These are phyloP conservation scores for Brassica cretica DNA, from an alignment of 345 rosid species.

Conservation along the genomic window DNA sequence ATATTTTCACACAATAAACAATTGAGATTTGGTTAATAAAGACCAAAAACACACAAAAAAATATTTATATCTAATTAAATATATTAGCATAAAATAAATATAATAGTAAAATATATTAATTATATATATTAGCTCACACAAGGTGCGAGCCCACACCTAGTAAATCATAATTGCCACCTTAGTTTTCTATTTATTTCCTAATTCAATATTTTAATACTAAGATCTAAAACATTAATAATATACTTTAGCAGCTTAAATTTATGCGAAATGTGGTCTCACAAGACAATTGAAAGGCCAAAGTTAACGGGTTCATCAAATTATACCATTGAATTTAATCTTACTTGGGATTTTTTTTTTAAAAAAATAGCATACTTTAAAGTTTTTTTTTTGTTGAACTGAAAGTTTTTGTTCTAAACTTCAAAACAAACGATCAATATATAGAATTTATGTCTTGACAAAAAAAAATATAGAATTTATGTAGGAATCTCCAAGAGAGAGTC, in stretches of 20 bases:
- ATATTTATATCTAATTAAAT: too few species aligned
- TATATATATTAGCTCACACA: too few species aligned
- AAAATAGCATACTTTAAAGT: neutral
- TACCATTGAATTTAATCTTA: neutral
- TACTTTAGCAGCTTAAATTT: neutral
- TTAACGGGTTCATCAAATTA: neutral
- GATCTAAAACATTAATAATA: too few species aligned
- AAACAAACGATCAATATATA: neutral
- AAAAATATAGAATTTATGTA: neutral
- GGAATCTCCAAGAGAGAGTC: neutral
- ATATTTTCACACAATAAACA: too few species aligned
- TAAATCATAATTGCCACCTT: neutral
- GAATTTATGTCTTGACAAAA: neutral
- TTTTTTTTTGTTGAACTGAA: too few species aligned
- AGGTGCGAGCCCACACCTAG: too few species aligned
- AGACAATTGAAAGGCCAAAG: too few species aligned
- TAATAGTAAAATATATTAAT: too few species aligned
- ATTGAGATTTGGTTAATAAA: too few species aligned
- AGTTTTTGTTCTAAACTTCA: neutral
- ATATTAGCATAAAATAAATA: too few species aligned
- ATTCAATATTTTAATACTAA: neutral
- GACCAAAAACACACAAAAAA: too few species aligned
- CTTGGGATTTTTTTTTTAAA: neutral
- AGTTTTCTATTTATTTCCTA: neutral
- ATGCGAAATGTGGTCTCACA: neutral